Evolutionary conservation across 1,139 yeast species (phyloP), one percentile per base, ranked within the genome.

Genomic region (Spathaspora sp.): DNA sequence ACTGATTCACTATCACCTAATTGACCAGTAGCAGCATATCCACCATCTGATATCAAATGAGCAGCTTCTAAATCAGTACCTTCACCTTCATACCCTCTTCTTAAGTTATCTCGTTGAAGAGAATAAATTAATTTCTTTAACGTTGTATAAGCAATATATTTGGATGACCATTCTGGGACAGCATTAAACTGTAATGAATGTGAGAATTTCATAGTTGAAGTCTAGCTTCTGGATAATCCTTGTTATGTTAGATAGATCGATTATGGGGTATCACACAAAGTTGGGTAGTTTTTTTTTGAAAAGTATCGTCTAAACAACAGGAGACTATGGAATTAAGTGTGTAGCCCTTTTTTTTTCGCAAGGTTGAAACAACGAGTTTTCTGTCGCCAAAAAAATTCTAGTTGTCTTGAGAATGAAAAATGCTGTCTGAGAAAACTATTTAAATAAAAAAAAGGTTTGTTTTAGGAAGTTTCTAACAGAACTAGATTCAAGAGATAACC

Each of bases 91-190:
- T 63, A 61, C 26, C 45, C 46, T 39, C 50, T 47, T 27, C 75
- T 63, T 43, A 82, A 60, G 33, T 74, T 72, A 48, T 80, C 81
- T 43, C 86, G 71, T 59, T 84, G 89, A 27, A 84, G 67, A n/a
- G 84, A 74, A 57, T 84, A 84, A 29, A 83, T 80, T 43, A 80
- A 66, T 60, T 83, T 82, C 60, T 84, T 84, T 52, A 84, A 66
- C 4, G 82, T 78, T 13, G 84, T 76, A 58, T 84, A 84, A 46
- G 86, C 82, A 55, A 84, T 72, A 57, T 84, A 84, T 60, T 81
- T 80, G 41, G 82, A 82, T 47, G 84, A 80, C 90, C 90, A 84
- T 63, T 84, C 89, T 2, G 90, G 89, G 7, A 84, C 89, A 39
- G 89, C 85, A 58, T 84, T 84, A 56, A 84, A 83, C 66, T 83